Evolutionary conservation across 441 rosid species (phyloP).

Genomic region (Theobroma grandiflorum): DNA sequence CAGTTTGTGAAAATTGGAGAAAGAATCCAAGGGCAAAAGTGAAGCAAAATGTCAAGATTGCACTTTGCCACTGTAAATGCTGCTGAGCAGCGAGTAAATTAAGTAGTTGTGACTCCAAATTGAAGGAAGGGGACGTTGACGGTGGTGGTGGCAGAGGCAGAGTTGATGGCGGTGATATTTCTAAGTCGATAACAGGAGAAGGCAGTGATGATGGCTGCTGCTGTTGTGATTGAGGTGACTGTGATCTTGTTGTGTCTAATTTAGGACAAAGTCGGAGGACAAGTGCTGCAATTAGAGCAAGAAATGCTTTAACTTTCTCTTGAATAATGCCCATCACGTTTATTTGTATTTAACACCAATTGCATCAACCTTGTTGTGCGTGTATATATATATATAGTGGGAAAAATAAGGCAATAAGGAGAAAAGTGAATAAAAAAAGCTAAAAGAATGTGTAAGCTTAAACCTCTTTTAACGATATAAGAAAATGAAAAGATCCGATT

Average conservation of each 20-base stretch:
- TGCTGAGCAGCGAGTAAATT: background rate
- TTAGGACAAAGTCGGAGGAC: background rate
- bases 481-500: too few species aligned
- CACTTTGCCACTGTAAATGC: background rate
- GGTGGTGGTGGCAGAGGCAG: background rate
- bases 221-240: background rate
- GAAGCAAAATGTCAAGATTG: constrained; percentile 4
- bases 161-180: background rate
- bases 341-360: background rate
- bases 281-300: background rate
- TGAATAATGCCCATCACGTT: background rate
- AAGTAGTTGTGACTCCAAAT: background rate
- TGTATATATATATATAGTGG: too few species aligned
- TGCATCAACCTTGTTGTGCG: too few species aligned
- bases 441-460: too few species aligned
- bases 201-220: background rate
- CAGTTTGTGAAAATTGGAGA: too few species aligned
- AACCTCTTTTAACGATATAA: too few species aligned
- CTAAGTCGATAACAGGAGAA: background rate
- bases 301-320: background rate
- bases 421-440: too few species aligned
- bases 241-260: background rate
- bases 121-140: background rate
- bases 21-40: too few species aligned
- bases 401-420: too few species aligned